phyloP scores from a whole-genome alignment of 208 protist genomes.

The Acanthamoeba lenticulata region DNA sequence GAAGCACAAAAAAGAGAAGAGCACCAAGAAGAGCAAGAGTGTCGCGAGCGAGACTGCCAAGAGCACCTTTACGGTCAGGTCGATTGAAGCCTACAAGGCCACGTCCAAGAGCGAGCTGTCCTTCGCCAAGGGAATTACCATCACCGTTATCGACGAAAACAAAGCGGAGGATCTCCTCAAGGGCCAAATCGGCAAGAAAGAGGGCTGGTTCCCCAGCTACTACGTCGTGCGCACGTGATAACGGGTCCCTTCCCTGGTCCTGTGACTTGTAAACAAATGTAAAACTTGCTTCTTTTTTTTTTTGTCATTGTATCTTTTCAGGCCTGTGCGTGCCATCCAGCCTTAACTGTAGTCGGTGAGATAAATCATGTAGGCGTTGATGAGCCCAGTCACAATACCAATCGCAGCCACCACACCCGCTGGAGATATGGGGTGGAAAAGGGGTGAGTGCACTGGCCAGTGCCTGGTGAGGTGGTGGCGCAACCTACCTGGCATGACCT shows the following conservation, averaged over 20 bases:
- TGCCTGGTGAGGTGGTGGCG: neutral
- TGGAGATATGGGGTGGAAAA: neutral
- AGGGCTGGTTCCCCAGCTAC: slow-evolving; percentile 36
- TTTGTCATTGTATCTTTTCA: too few relatives aligned
- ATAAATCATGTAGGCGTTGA: neutral
- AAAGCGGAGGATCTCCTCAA: neutral
- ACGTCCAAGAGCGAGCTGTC: neutral
- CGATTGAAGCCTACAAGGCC: slow-evolving; percentile 18
- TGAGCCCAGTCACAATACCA: neutral
- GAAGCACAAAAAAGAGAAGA: neutral
- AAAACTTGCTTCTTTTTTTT: neutral
- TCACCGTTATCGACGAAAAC: slow-evolving; percentile 40
- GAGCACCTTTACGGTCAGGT: neutral
- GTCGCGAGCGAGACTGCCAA: neutral
- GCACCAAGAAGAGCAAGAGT: neutral
- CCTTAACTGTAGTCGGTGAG: neutral
- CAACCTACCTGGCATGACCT: slow-evolving; percentile 1
- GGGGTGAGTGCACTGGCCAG: neutral
- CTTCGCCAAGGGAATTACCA: slow-evolving; percentile 12
- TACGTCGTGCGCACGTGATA: neutral
- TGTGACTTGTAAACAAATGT: neutral
- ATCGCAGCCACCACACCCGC: neutral
- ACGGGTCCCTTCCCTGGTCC: neutral
- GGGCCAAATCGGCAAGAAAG: slow-evolving; percentile 47
- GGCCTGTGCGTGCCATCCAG: neutral